A percentile compares a stretch with the other conserved stretches of the same genome.
Conservation (phyloP, 2,329 filamentous ascomycete genomes). For the Fusarium sp. region DNA sequence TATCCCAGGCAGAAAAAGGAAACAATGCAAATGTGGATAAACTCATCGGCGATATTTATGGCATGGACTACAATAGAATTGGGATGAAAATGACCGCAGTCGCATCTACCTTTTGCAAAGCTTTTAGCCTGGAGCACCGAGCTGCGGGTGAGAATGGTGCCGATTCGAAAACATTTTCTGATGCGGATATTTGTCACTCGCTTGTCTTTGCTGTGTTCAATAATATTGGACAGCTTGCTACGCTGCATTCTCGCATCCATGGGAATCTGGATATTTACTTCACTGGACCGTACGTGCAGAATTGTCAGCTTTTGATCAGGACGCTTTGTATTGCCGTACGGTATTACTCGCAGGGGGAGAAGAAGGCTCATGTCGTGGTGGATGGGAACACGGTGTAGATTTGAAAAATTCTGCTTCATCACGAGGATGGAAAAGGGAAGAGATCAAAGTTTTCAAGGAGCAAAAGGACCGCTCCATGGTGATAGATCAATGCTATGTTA, state of each 20-base stretch:
- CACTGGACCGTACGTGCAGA: constrained; percentile 94
- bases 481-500: not conserved
- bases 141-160: constrained; percentile 70
- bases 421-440: not conserved
- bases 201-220: constrained; percentile 96
- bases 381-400: not conserved
- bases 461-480: too few species aligned
- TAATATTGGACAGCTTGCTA: constrained; percentile 98
- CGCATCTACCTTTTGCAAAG: constrained; percentile 95
- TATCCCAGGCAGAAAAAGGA: constrained; percentile 86
- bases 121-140: constrained; percentile 88
- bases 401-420: not conserved
- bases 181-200: constrained; percentile 88
- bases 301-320: constrained; percentile 96
- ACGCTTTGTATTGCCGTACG: constrained; percentile 65
- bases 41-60: constrained; percentile 97
- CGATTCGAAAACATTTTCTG: constrained; percentile 67
- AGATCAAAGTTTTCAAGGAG: not conserved
- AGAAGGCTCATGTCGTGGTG: constrained; percentile 18
- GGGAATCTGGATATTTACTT: constrained; percentile 96
- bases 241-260: constrained; percentile 94
- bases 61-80: constrained; percentile 94
- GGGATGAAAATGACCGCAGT: constrained; percentile 96
- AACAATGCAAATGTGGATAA: constrained; percentile 96
- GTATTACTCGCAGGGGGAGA: constrained; percentile 29